phyloP scores from a whole-genome alignment of 2,329 filamentous ascomycete genomes.

The Hymenoscyphus infarciens region DNA sequence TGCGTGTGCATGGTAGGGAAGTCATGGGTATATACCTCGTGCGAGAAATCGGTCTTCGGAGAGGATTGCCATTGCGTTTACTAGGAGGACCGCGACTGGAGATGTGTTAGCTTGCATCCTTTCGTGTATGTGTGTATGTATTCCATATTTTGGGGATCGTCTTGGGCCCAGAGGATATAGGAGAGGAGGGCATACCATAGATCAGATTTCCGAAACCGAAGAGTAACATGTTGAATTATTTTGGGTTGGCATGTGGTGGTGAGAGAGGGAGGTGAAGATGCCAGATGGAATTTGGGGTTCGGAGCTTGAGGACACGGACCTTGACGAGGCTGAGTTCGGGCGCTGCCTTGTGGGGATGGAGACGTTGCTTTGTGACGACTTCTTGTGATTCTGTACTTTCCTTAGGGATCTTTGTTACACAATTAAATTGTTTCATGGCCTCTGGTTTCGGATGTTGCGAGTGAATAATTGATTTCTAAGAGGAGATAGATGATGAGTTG shows the following conservation, averaged over 20 bases:
- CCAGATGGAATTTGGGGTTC: conserved; percentile 10
- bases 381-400: neutral
- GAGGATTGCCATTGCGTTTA: conserved; percentile 90
- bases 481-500: neutral
- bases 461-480: neutral
- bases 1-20: neutral
- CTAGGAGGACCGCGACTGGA: conserved; percentile 75
- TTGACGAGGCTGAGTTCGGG: conserved; percentile 19
- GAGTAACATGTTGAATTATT: conserved; percentile 58
- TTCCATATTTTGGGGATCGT: too few species aligned
- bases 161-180: too few species aligned
- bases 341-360: conserved; percentile 1
- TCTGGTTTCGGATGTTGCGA: neutral
- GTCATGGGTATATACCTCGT: conserved; percentile 53
- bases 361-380: neutral
- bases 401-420: neutral
- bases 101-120: conserved; percentile 10
- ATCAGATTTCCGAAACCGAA: conserved; percentile 66
- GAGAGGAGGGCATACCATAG: conserved; percentile 52
- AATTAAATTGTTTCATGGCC: neutral
- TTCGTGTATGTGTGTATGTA: neutral
- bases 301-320: conserved; percentile 21
- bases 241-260: neutral
- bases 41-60: conserved; percentile 92
- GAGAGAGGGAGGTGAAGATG: conserved; percentile 17